Conservation (phyloP, 805 yeast species). For the Schizosaccharomyces osmophilus region DNA sequence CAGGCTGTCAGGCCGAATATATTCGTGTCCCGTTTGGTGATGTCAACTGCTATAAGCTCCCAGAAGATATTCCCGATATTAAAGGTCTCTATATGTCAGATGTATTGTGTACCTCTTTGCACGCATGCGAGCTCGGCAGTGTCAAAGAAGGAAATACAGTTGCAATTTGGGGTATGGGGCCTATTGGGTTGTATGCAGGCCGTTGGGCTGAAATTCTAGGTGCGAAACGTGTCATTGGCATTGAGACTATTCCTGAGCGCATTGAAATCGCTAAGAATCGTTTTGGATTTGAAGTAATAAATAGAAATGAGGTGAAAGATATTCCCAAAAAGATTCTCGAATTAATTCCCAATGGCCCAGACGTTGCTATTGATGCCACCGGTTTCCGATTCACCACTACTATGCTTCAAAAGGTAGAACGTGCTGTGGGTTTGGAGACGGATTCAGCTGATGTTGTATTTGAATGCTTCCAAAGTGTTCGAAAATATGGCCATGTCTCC, state of each 20-base stretch:
- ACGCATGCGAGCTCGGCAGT: conserved; percentile 6
- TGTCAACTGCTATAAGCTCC: conserved; percentile 23
- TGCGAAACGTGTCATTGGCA: conserved; percentile 5
- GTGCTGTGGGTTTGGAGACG: conserved; percentile 4
- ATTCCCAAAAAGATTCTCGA: conserved; percentile 1
- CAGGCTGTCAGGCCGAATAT: conserved; percentile 40
- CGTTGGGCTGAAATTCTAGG: conserved; percentile 6
- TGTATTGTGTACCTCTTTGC: conserved; percentile 7
- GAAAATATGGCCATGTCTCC: conserved; percentile 7
- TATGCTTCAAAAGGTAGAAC: conserved; percentile 2
- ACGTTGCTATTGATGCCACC: conserved; percentile 8
- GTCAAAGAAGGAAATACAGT: conserved; percentile 6
- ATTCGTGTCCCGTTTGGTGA: conserved; percentile 34
- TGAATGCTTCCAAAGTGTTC: conserved; percentile 6
- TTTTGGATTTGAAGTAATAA: conserved; percentile 4
- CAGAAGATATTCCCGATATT: conserved; percentile 10
- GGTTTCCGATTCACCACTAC: conserved; percentile 4
- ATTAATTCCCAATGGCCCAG: conserved; percentile 5
- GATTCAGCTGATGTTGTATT: conserved; percentile 5
- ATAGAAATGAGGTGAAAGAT: not conserved
- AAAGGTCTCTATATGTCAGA: conserved; percentile 7
- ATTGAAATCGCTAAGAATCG: conserved; percentile 5
- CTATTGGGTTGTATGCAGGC: conserved; percentile 5
- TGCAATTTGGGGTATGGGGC: conserved; percentile 6
- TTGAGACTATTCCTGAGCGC: conserved; percentile 7